Conservation (phyloP, 352 stramenopile genomes). For the Phytophthora citrophthora region DNA sequence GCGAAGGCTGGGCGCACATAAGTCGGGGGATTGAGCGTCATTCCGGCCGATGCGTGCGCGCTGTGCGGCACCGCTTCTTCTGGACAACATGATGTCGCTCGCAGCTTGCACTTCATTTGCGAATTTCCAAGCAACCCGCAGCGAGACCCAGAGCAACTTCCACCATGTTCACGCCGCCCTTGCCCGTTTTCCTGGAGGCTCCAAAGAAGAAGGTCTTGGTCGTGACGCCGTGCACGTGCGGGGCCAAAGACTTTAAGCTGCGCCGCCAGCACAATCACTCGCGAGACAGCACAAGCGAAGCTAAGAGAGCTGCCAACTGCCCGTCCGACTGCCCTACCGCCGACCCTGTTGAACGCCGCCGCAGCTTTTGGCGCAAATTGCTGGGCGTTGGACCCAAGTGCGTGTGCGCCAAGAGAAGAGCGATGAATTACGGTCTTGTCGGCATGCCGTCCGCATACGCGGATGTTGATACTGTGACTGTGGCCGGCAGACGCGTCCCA, state of each 20-base stretch:
- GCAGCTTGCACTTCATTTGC: slow-evolving; percentile 14
- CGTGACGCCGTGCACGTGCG: slow-evolving; percentile 20
- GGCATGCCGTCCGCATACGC: slow-evolving; percentile 44
- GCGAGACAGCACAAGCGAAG: slow-evolving; percentile 12
- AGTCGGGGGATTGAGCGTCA: slow-evolving; percentile 18
- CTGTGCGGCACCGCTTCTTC: slow-evolving; percentile 21
- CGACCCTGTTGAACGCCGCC: slow-evolving; percentile 10
- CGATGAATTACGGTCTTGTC: slow-evolving; percentile 19
- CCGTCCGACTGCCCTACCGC: slow-evolving; percentile 2
- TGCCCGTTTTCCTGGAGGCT: slow-evolving; percentile 16
- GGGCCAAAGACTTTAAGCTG: slow-evolving; percentile 30
- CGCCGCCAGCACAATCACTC: slow-evolving; percentile 13
- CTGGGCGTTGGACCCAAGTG: slow-evolving; percentile 56
- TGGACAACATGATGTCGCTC: slow-evolving; percentile 10
- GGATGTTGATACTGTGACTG: slow-evolving; percentile 43
- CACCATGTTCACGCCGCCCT: slow-evolving; percentile 23
- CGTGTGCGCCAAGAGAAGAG: slow-evolving; percentile 34
- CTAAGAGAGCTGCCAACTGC: slow-evolving; percentile 32
- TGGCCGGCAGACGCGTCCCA: slow-evolving; percentile 49
- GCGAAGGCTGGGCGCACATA: slow-evolving; percentile 22
- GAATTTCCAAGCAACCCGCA: slow-evolving; percentile 12
- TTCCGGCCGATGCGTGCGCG: slow-evolving; percentile 14
- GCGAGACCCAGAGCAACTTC: not conserved
- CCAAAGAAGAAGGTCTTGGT: slow-evolving; percentile 12
- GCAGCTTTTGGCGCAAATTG: slow-evolving; percentile 54